These are phyloP conservation scores for Amanita inopinata DNA, from an alignment of 768 basidiomycete genomes.

Conservation along the genomic window DNA sequence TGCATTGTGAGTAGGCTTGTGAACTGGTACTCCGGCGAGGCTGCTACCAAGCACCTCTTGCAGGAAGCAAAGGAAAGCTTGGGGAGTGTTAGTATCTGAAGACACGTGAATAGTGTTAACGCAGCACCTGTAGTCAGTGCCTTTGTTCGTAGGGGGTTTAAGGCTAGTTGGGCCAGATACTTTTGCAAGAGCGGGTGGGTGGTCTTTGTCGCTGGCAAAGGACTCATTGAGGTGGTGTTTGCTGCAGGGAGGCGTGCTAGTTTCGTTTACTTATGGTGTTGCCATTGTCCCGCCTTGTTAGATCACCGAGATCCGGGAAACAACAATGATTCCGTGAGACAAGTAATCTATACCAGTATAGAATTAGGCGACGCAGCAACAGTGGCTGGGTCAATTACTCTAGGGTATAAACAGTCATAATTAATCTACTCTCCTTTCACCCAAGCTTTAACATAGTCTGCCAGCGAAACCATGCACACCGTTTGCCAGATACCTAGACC, in stretches of 20 bases:
- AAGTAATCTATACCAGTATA: neutral
- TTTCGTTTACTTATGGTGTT: no score
- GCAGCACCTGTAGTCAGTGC: constrained; percentile 58
- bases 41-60: constrained; percentile 79
- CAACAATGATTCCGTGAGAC: no score
- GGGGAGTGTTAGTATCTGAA: neutral
- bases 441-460: constrained; percentile 91
- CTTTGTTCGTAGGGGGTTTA: constrained; percentile 74
- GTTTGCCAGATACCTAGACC: constrained; percentile 96
- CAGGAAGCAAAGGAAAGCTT: constrained; percentile 50
- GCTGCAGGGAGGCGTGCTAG: neutral
- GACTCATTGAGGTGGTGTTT: constrained; percentile 28
- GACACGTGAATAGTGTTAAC: neutral
- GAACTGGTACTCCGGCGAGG: constrained; percentile 50
- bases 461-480: constrained; percentile 97
- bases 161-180: constrained; percentile 60
- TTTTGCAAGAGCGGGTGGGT: constrained; percentile 46
- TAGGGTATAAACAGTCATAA: constrained; percentile 8
- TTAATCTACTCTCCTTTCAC: constrained; percentile 36
- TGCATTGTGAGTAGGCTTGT: constrained; percentile 40
- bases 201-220: constrained; percentile 17
- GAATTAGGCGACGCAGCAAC: constrained; percentile 4
- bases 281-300: no score
- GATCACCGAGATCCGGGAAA: no score
- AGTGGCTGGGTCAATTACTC: no score